Conservation (phyloP, 306 rosid genomes). For the Styphnolobium japonicum region DNA sequence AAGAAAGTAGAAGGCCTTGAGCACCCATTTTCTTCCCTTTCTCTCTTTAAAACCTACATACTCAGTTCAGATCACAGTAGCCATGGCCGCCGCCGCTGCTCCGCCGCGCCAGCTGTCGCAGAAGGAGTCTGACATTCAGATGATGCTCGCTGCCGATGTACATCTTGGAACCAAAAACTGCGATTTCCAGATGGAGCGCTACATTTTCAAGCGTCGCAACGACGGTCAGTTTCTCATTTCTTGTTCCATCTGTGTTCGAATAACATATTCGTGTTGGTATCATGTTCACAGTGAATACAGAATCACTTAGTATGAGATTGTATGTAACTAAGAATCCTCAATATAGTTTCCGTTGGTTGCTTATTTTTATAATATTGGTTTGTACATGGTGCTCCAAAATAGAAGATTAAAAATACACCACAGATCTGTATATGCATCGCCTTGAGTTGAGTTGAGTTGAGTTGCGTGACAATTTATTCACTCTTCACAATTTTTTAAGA, state of each 20-base stretch:
- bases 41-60: too few species aligned
- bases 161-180: conserved; percentile 90
- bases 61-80: too few species aligned
- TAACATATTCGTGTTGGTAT: too few species aligned
- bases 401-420: not conserved
- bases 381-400: not conserved
- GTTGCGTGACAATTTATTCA: not conserved
- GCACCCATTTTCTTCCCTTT: too few species aligned
- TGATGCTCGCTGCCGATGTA: conserved; percentile 86
- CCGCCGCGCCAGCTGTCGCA: conserved; percentile 68
- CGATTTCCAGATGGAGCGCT: conserved; percentile 88
- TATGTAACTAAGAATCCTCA: not conserved
- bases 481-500: not conserved
- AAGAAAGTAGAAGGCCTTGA: too few species aligned
- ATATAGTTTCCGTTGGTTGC: too few species aligned
- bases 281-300: not conserved
- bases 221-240: conserved; percentile 49
- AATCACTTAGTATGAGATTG: not conserved
- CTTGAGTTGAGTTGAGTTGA: not conserved
- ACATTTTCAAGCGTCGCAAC: conserved; percentile 83
- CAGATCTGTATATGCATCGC: not conserved
- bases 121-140: conserved; percentile 79
- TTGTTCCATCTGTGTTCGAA: not conserved
- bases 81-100: conserved; percentile 31
- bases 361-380: too few species aligned